Percentiles rank a stretch among this genome's conserved stretches.
Conservation (phyloP, 2,329 filamentous ascomycete species). For the Talaromyces amestolkiae region DNA sequence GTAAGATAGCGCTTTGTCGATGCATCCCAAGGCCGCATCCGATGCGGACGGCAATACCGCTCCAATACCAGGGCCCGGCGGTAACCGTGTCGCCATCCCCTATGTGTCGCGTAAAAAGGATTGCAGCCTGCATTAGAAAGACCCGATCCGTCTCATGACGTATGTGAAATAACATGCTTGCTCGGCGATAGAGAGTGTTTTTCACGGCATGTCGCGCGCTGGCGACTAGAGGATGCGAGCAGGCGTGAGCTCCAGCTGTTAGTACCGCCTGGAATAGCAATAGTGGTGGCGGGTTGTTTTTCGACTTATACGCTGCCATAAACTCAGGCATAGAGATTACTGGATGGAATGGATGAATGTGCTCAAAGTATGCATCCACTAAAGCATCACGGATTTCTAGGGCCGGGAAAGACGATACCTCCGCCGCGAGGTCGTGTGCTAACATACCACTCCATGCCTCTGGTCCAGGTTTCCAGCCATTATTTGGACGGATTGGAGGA, state of each 20-base stretch:
- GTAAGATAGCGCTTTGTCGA: constrained; percentile 14
- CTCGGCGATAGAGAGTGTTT: constrained; percentile 27
- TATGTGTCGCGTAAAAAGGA: constrained; percentile 30
- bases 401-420: constrained; percentile 7
- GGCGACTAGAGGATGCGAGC: constrained; percentile 25
- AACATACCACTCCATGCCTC: not conserved
- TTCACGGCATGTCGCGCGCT: constrained; percentile 24
- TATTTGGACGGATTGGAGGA: constrained; percentile 9
- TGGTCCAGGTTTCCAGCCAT: constrained; percentile 9
- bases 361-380: constrained; percentile 28
- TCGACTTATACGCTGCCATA: constrained; percentile 17
- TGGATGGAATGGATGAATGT: constrained; percentile 31
- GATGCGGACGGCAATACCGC: constrained; percentile 28
- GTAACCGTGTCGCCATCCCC: constrained; percentile 25
- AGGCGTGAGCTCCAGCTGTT: constrained; percentile 28
- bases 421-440: not conserved
- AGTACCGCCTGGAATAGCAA: constrained; percentile 31
- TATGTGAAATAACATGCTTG: constrained; percentile 28
- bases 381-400: constrained; percentile 25
- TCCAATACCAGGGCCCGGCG: constrained; percentile 29
- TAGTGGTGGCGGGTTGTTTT: constrained; percentile 26
- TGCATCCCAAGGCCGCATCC: constrained; percentile 31
- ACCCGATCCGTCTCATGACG: constrained; percentile 29
- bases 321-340: constrained; percentile 26
- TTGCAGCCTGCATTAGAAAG: constrained; percentile 28